Percentiles rank a stretch among this genome's conserved stretches.
Conservation (phyloP, 345 rosid genomes). For the Cardiospermum halicacabum region DNA sequence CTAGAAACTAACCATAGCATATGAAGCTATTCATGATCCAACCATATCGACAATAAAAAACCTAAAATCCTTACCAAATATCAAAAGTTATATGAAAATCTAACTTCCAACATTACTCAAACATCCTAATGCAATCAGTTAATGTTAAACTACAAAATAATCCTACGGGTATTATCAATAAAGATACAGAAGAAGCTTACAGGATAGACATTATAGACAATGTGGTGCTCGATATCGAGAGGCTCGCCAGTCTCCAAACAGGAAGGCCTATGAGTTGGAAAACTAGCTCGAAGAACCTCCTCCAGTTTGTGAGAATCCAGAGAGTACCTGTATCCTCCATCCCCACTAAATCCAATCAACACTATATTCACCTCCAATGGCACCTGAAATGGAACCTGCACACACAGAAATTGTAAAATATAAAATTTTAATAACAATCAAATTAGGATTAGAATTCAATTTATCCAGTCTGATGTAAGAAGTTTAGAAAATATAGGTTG, state of each 20-base stretch:
- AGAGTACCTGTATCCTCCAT: slow-evolving; percentile 79
- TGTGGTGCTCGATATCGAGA: slow-evolving; percentile 85
- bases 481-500: not conserved
- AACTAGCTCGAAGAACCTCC: slow-evolving; percentile 72
- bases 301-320: slow-evolving; percentile 71
- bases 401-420: not conserved
- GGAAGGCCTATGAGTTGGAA: slow-evolving; percentile 74
- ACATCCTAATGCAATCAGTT: no score
- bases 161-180: no score
- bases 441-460: not conserved
- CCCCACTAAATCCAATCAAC: slow-evolving; percentile 78
- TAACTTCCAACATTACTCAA: not conserved
- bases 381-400: slow-evolving; percentile 97
- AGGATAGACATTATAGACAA: slow-evolving; percentile 73
- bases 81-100: not conserved
- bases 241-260: slow-evolving; percentile 90
- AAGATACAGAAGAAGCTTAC: slow-evolving; percentile 33
- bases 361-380: slow-evolving; percentile 92
- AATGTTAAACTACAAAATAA: no score
- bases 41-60: not conserved
- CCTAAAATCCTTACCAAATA: not conserved
- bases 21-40: not conserved
- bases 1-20: not conserved
- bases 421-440: not conserved
- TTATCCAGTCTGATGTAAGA: not conserved